Evolutionary conservation across 2,329 filamentous ascomycete genomes (phyloP).

Genomic region (Falciphora oryzae): DNA sequence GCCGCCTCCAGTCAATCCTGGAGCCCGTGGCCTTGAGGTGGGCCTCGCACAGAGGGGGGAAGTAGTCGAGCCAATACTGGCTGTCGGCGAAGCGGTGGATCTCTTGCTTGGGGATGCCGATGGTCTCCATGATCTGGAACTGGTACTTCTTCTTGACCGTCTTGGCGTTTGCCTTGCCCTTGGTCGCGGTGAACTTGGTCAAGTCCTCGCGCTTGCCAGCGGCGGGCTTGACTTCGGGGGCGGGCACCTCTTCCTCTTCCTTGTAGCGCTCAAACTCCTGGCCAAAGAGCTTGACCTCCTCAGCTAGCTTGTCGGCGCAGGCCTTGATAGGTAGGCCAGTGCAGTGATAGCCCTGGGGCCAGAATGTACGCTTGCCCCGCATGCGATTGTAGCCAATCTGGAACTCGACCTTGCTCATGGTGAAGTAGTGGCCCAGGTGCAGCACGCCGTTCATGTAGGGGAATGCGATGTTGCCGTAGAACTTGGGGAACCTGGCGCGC

Average conservation of each 20-base stretch:
- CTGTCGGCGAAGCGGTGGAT: slow-evolving; percentile 86
- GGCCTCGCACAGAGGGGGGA: slow-evolving; percentile 72
- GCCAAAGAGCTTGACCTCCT: slow-evolving; percentile 86
- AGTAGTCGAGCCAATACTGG: slow-evolving; percentile 80
- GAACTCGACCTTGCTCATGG: slow-evolving; percentile 90
- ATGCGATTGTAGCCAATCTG: slow-evolving; percentile 79
- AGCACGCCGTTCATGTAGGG: slow-evolving; percentile 29
- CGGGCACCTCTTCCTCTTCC: slow-evolving; percentile 50
- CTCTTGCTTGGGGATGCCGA: slow-evolving; percentile 81
- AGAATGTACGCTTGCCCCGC: slow-evolving; percentile 81
- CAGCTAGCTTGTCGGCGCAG: slow-evolving; percentile 87
- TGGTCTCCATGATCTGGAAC: slow-evolving; percentile 82
- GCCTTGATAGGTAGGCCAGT: slow-evolving; percentile 99
- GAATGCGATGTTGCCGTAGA: slow-evolving; percentile 62
- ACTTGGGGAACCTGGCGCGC: slow-evolving; percentile 76
- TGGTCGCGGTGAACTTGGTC: slow-evolving; percentile 86
- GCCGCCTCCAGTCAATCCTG: slow-evolving; percentile 87
- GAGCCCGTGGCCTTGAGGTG: slow-evolving; percentile 82
- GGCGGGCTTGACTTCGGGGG: slow-evolving; percentile 42
- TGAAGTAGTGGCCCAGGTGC: slow-evolving; percentile 76
- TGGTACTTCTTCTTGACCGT: slow-evolving; percentile 92
- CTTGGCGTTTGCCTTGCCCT: slow-evolving; percentile 85
- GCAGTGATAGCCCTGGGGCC: slow-evolving; percentile 91
- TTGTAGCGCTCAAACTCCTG: slow-evolving; percentile 75
- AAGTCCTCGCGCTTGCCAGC: slow-evolving; percentile 60